These are phyloP conservation scores for Galerina marginata DNA, from an alignment of 768 basidiomycete species.

Conservation along the genomic window DNA sequence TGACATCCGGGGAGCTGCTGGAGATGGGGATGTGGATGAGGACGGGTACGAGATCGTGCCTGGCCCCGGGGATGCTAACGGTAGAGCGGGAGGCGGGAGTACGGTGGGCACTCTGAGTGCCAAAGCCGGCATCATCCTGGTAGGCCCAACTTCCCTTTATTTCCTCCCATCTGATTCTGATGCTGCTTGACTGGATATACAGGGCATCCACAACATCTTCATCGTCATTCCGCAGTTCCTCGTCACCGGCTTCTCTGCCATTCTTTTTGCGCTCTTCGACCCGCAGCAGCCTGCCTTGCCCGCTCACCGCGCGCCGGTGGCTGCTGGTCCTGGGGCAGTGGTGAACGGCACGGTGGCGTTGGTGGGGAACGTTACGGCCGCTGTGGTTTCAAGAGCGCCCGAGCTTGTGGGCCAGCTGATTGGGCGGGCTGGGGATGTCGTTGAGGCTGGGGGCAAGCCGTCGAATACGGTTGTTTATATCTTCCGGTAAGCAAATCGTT, in stretches of 20 bases:
- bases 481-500: slow-evolving; percentile 61
- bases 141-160: slow-evolving; percentile 39
- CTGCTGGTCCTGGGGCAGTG: slow-evolving; percentile 25
- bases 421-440: slow-evolving; percentile 10
- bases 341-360: slow-evolving; percentile 22
- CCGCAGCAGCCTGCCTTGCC: slow-evolving; percentile 54
- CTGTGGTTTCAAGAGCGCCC: slow-evolving; percentile 13
- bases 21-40: slow-evolving; percentile 27
- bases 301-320: slow-evolving; percentile 33
- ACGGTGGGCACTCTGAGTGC: slow-evolving; percentile 56
- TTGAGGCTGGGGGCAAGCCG: slow-evolving; percentile 24
- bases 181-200: background rate
- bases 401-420: slow-evolving; percentile 1
- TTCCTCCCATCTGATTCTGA: background rate
- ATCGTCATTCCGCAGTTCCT: slow-evolving; percentile 95
- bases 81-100: slow-evolving; percentile 6
- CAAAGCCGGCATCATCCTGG: slow-evolving; percentile 89
- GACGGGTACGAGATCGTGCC: slow-evolving; percentile 35
- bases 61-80: slow-evolving; percentile 6
- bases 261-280: slow-evolving; percentile 88
- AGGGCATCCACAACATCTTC: slow-evolving; percentile 97
- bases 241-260: slow-evolving; percentile 82
- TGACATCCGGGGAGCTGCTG: slow-evolving; percentile 35
- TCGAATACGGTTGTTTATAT: slow-evolving; percentile 82
- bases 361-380: slow-evolving; percentile 17